Base-by-base conservation (phyloP, 805 yeast species). In the Myxozyma monticola region DNA sequence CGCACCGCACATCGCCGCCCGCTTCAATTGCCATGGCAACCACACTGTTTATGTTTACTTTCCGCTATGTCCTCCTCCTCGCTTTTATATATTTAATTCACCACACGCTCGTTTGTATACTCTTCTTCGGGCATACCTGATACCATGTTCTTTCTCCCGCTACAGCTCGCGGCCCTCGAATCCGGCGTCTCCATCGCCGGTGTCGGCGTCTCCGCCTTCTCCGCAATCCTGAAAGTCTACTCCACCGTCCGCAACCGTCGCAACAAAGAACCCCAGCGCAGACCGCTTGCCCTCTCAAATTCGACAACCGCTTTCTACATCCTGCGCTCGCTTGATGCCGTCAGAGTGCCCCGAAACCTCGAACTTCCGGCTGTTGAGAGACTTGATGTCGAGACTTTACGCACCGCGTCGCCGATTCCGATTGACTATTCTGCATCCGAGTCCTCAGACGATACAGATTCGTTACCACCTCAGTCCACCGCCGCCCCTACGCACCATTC, bases 321-420 rank as follows among this genome's bases (percentile, higher is more conserved):
- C 26, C 10, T 48, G 22, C 42, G 50, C n/a, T 34, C 49, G 5
- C 18, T 39, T 15, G 49, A 52, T 24, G 48, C 44, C 34, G 34
- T 52, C 7, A 45, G 56, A 12, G 37, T 44, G 14, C 56, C 56
- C 24, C 14, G 35, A 22, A 52, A 52, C 34, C 43, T 43, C 25
- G 56, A 52, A 38, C n/a, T 35, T 34, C 53, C 47, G 24, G 45
- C 48, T 6, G 8, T n/a, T 7, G 15, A 7, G 37, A 14, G 9
- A 9, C 9, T 33, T n/a, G 37, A 33, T 9, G 33, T 4, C 22
- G 30, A 5, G 12, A 20, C 7, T n/a, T 14, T 38, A 12, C 12
- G 21, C 9, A 6, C 21, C 5, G 31, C 22, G 14, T 10, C 9
- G 15, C 42, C 31, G 17, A 15, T 12, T 18, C 42, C 42, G 10